Evolutionary conservation across 2,329 filamentous ascomycete genomes (phyloP).

Genomic region (Nigrograna mackinnonii): DNA sequence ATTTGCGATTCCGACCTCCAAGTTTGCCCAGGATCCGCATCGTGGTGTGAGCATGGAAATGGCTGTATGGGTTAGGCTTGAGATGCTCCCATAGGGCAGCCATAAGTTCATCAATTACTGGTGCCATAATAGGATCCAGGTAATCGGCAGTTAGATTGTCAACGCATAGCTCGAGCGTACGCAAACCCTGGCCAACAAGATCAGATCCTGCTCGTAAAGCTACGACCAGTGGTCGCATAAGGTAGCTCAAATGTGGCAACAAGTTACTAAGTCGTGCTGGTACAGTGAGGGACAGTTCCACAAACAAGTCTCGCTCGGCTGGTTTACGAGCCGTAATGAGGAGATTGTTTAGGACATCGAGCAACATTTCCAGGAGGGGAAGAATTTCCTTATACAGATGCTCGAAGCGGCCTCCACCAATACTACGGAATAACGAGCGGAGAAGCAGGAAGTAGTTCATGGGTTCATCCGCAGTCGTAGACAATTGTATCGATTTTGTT

Average conservation of each 20-base stretch:
- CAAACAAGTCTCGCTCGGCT: slow-evolving; percentile 90
- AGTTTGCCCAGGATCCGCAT: slow-evolving; percentile 97
- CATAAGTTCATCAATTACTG: slow-evolving; percentile 98
- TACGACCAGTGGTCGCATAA: slow-evolving; percentile 98
- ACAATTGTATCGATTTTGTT: slow-evolving; percentile 94
- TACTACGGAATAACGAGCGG: slow-evolving; percentile 90
- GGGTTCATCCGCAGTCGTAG: slow-evolving; percentile 92
- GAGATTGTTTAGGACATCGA: slow-evolving; percentile 96
- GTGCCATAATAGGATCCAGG: slow-evolving; percentile 97
- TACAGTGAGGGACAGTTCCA: slow-evolving; percentile 94
- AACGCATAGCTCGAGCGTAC: slow-evolving; percentile 94
- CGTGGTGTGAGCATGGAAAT: slow-evolving; percentile 96
- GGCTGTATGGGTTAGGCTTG: slow-evolving; percentile 89
- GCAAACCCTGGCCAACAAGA: slow-evolving; percentile 88
- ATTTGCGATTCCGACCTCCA: slow-evolving; percentile 92
- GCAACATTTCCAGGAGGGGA: slow-evolving; percentile 92
- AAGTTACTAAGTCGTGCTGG: slow-evolving; percentile 93
- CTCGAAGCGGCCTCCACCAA: slow-evolving; percentile 96
- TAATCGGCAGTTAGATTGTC: slow-evolving; percentile 98
- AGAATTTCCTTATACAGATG: slow-evolving; percentile 98
- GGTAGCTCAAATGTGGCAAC: slow-evolving; percentile 89
- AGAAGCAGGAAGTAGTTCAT: slow-evolving; percentile 98
- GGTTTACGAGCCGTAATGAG: slow-evolving; percentile 89
- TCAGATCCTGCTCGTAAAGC: slow-evolving; percentile 90
- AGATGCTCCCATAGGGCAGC: slow-evolving; percentile 95